These are phyloP conservation scores for Salix purpurea DNA, from an alignment of 345 rosid genomes.

Conservation along the genomic window DNA sequence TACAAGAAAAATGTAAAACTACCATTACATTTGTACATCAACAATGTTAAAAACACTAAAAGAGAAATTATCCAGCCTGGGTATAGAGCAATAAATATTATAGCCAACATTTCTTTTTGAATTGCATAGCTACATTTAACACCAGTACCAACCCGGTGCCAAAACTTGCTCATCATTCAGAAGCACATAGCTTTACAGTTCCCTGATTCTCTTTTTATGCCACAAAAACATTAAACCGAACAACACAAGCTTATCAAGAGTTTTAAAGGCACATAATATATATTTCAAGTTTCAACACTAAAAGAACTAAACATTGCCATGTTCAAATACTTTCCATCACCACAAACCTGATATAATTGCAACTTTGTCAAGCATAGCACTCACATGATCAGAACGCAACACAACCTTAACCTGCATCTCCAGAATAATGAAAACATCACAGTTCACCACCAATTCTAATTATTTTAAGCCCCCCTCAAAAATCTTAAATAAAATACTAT, in stretches of 20 bases:
- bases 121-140: background rate
- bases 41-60: background rate
- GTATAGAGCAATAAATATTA: background rate
- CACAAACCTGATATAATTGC: constrained; percentile 84
- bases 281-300: background rate
- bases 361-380: constrained; percentile 67
- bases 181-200: background rate
- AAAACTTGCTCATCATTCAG: background rate
- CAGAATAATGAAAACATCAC: background rate
- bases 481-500: background rate
- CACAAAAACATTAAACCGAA: background rate
- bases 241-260: no score
- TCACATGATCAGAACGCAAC: constrained; percentile 76
- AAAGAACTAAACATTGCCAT: background rate
- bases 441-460: background rate
- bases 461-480: background rate
- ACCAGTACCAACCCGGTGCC: background rate
- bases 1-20: background rate
- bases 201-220: background rate
- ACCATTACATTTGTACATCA: background rate
- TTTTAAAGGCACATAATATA: background rate
- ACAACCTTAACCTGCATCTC: constrained; percentile 78
- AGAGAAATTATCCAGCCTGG: background rate
- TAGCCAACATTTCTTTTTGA: background rate
- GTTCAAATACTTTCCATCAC: background rate